Base-by-base conservation (phyloP, 2,329 filamentous ascomycete genomes). In the Sporothrix dimorphospora region DNA sequence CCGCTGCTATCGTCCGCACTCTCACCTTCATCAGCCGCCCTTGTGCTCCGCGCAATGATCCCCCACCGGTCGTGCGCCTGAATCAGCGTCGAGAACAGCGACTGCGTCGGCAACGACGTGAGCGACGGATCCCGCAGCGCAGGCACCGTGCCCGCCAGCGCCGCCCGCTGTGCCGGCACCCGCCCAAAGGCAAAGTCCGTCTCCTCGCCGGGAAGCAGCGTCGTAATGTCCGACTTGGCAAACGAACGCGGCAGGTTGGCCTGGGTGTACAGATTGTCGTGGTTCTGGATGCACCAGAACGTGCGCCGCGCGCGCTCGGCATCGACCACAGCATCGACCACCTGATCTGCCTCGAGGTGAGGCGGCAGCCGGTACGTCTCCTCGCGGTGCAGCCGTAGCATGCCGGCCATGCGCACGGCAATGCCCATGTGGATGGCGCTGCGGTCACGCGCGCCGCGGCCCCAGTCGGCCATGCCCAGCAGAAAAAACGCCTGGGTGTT, bases 231-330 rank as follows among this genome's bases (percentile, higher is more conserved):
- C 38, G 82, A 81, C 7, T 85, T 83, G 16, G 82, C 81, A 7
- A 88, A 79, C 0, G 85, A 85, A 4, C 86, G 81, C 3, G 86
- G 85, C 19, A 85, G 85, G 42, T 82, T 80, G 4, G 85, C 84
- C 0, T 86, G 85, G 0, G 85, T 87, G 74, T 87, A 85, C 38
- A 88, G 80, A 74, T 86, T 87, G 74, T 88, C 86, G 75, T 88
- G 86, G 74, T 88, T 84, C 55, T 88, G 76, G 85, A 88, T 87
- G 86, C 86, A 88, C 85, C 87, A 70, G 9, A 88, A 78, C 38
- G 86, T 88, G 51, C 86, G 83, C 40, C 86, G 81, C 24, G 86
- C 86, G 30, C 86, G 87, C 76, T 88, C 86, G 0, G 85, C 83
- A 51, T 82, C 80, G 61, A 87, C 82, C 55, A 85, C 83, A 1